Evolutionary conservation across 2,329 filamentous ascomycete species (phyloP), one percentile per base, ranked within the genome.

Genomic region (Chrysoporthe austroafricana): DNA sequence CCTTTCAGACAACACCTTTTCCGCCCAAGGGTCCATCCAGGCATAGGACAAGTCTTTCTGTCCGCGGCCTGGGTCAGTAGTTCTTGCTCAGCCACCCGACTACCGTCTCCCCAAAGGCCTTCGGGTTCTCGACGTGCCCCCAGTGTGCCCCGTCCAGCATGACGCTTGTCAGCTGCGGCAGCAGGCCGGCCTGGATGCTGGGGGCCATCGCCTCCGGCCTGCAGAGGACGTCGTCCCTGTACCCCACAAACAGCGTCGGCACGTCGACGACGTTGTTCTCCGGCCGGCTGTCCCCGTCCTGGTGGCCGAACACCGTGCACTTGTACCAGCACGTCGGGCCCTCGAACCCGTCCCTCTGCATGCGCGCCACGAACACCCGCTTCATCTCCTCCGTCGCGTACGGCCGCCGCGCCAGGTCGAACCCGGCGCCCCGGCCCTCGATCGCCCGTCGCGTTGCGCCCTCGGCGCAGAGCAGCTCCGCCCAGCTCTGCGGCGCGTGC

Each of bases 391-490:
- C 57, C 7, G 71, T 72, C 34, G 76, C 76, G 58, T 73, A 78
- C 1, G 73, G 63, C n/a, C 71, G 69, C 9, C 73, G 71, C 4
- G 71, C 66, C 46, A 74, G 71, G 11, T 71, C 67, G 16, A 63
- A 71, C 4, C 70, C 71, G n/a, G 73, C 70, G 42, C 66, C 72
- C 9, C 74, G 58, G 39, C 54, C 66, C 62, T 69, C 66, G 7
- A 75, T 36, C n/a, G 71, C 75, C 13, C 63, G 69, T 9, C 78
- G 74, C 71, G 81, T 75, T 4, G 74, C 79, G 48, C 76, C 79
- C 0, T 73, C 73, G 0, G 63, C 69, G 64, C 79, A 81, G 71
- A 80, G 80, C 44, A 80, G 74, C 13, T 77, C 69, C 18, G 79
- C 74, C 72, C 76, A 77, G 56, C 70, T 66, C 0, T 71, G 74